Evolutionary conservation across 202 grass and related monocot genomes (phyloP), one percentile per base, ranked within the genome.

Genomic region (Panicum hallii): DNA sequence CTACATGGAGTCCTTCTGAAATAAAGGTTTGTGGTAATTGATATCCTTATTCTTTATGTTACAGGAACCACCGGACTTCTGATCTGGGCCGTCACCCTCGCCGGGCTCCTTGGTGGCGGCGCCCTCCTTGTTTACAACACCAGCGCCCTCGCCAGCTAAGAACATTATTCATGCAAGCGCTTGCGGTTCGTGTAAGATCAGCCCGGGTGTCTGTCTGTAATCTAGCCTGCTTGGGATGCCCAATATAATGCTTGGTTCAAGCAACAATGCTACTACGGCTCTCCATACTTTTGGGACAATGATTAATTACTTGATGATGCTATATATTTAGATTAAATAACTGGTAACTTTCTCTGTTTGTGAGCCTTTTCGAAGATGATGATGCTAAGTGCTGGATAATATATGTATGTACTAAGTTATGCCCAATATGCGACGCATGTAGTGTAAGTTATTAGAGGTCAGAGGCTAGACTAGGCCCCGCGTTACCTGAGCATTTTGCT

Each of bases 41-140:
- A 49, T 62, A 61, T 28, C 41, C 22, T 64, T 63, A 44, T 4
- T 14, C 9, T 62, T 62, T 63, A 32, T 30, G 11, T 48, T 48
- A 30, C 79, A 99, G 96, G 97, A 82, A 94, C 82, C 30, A 96
- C 96, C 43, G 96, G 96, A 43, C 86, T 99, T 42, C 89, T 99
- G 82, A 99, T 99, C 82, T 99, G 96, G 96, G 96, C 96, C 41
- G 16, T 94, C 52, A 96, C 96, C 55, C 91, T 99, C 43, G 91
- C 90, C 9, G 93, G 93, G 71, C 53, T 99, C 9, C 94, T 99
- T 63, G 87, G 55, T 22, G 93, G 93, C 66, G 96, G 93, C 28
- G 96, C 90, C 80, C 90, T 99, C 54, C 93, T 99, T 61, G 96
- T 99, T 61, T 99, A 94, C 90, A 99, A 79, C 90, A 99, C 96